Evolutionary conservation across 352 stramenopile genomes (phyloP).

Genomic region (Thraustochytrium striatum): DNA sequence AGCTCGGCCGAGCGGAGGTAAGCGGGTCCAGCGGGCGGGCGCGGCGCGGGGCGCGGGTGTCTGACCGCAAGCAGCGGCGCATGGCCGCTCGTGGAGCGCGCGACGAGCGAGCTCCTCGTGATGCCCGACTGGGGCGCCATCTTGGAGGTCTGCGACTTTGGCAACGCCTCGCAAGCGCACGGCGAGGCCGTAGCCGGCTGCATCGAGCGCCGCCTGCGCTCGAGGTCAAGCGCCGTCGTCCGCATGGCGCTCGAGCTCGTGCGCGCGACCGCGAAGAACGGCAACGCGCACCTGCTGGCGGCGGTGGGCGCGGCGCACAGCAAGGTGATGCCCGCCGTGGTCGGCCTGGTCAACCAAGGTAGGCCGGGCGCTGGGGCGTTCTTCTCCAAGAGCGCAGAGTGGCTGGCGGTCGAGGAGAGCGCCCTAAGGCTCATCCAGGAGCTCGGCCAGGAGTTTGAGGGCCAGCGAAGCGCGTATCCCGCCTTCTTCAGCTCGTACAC

Average conservation of each 20-base stretch:
- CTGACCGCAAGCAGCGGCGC: slow-evolving; percentile 12
- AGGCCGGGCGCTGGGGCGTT: background rate
- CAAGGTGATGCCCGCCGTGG: slow-evolving; percentile 23
- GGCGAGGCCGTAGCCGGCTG: background rate
- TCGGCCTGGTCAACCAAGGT: background rate
- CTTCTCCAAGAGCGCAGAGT: background rate
- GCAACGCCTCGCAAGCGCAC: slow-evolving; percentile 18
- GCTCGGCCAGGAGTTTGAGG: slow-evolving; percentile 27
- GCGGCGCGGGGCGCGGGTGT: no score
- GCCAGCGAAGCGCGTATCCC: background rate
- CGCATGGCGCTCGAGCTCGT: slow-evolving; percentile 11
- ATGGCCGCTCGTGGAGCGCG: slow-evolving; percentile 37
- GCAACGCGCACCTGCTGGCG: background rate
- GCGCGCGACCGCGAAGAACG: slow-evolving; percentile 22
- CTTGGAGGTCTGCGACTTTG: slow-evolving; percentile 36
- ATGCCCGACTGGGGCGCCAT: slow-evolving; percentile 5
- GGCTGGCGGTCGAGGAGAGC: slow-evolving; percentile 29
- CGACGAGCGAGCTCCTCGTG: slow-evolving; percentile 19
- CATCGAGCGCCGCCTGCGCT: background rate
- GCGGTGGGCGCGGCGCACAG: background rate
- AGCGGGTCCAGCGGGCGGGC: no score
- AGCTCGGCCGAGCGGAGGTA: no score
- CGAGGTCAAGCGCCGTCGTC: background rate
- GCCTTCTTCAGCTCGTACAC: slow-evolving; percentile 21
- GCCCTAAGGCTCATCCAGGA: slow-evolving; percentile 36